Conservation (phyloP, 192 early-diverging fungal species). For the Backusella sp. region DNA sequence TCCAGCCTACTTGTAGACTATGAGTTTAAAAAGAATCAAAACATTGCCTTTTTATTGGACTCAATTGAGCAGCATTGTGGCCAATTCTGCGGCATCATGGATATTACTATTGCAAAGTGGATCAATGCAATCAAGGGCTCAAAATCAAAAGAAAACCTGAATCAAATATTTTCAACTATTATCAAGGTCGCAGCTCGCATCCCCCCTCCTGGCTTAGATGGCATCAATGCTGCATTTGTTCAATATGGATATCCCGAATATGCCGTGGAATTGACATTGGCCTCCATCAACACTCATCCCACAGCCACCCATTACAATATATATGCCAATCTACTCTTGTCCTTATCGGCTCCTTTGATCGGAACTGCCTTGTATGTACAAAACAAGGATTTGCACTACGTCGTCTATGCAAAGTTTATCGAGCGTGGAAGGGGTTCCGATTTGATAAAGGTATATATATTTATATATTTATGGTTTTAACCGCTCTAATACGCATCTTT, state of each 20-base stretch:
- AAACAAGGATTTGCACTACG: not conserved
- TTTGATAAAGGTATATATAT: not conserved
- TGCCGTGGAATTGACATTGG: not conserved
- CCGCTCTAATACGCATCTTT: no score
- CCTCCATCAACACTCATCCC: not conserved
- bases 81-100: not conserved
- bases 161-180: not conserved
- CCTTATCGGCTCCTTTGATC: not conserved
- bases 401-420: not conserved
- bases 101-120: not conserved
- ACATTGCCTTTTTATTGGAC: not conserved
- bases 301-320: not conserved
- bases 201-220: not conserved
- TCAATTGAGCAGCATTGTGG: not conserved
- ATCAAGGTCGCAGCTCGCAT: not conserved
- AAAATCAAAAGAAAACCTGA: not conserved
- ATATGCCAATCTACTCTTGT: not conserved
- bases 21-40: not conserved
- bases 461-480: not conserved
- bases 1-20: not conserved
- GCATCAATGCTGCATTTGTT: not conserved
- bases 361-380: not conserved
- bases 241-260: not conserved
- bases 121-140: not conserved
- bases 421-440: not conserved